These are phyloP conservation scores for sorghum (Sorghum bicolor) DNA, from an alignment of 176 grass and related monocot species.

Conservation along the genomic window Sorghum_bicolor_NCBIv3 NC_012877.2:654501-655000, in stretches of 20 bases:
- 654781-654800: conserved; percentile 36
- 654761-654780: conserved; percentile 9
- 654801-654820: conserved; percentile 88
- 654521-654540: conserved; percentile 59
- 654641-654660: conserved; percentile 71
- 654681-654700: conserved; percentile 64
- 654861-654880: conserved; percentile 73
- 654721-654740: not conserved
- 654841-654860: conserved; percentile 72
- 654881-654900: conserved; percentile 66
- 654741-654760: not conserved
- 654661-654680: conserved; percentile 68
- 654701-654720: conserved; percentile 47
- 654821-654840: conserved; percentile 79
- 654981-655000: conserved; percentile 57
- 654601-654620: conserved; percentile 54
- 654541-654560: conserved; percentile 69
- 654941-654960: conserved; percentile 79
- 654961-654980: conserved; percentile 59
- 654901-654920: conserved; percentile 57
- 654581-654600: conserved; percentile 52
- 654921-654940: conserved; percentile 65
- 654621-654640: conserved; percentile 81
- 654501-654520: conserved; percentile 62
- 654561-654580: conserved; percentile 59